These are phyloP conservation scores for Eucalyptus curtisii DNA, from an alignment of 345 rosid genomes.

Conservation along the genomic window DNA sequence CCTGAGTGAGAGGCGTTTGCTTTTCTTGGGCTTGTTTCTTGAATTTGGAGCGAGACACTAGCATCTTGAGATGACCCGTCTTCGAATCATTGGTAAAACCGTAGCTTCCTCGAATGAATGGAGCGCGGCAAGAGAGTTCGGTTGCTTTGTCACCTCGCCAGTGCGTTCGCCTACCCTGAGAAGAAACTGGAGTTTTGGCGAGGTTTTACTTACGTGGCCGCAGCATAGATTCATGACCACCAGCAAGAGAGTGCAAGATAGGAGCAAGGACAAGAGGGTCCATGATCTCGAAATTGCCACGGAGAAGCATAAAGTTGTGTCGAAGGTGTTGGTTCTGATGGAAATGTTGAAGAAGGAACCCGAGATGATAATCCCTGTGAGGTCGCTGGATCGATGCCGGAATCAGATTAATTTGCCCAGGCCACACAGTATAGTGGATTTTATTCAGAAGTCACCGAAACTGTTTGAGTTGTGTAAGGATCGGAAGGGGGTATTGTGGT, in stretches of 20 bases:
- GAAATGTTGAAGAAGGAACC: constrained; percentile 56
- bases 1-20: not conserved
- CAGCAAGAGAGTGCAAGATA: not conserved
- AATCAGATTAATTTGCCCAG: constrained; percentile 47
- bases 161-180: not conserved
- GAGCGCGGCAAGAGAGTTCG: rapidly evolving
- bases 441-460: constrained; percentile 64
- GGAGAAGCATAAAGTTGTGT: not conserved
- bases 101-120: not conserved
- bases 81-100: not conserved
- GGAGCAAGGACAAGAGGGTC: not conserved
- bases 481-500: constrained; percentile 60
- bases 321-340: constrained; percentile 21
- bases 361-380: constrained; percentile 57
- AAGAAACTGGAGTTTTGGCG: not conserved
- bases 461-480: constrained; percentile 73
- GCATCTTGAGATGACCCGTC: not conserved
- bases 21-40: not conserved
- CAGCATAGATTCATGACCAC: not conserved
- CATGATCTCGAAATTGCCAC: not conserved
- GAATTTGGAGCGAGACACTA: not conserved
- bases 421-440: constrained; percentile 53
- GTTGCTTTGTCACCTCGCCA: not conserved
- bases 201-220: not conserved
- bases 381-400: constrained; percentile 43